These are phyloP conservation scores for Blastocystis sp. DNA, from an alignment of 352 stramenopile genomes.

Conservation along the genomic window DNA sequence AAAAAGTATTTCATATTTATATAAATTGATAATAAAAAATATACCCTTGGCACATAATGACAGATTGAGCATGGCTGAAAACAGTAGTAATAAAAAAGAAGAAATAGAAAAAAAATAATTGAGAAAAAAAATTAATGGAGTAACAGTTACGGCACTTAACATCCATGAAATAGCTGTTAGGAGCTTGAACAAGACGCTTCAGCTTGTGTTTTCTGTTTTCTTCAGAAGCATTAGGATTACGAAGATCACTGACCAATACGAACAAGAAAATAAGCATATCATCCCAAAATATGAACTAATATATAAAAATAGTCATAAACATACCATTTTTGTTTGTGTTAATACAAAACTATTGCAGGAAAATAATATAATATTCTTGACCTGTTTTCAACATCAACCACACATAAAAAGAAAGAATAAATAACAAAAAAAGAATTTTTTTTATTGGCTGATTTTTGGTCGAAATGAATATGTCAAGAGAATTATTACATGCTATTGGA, in stretches of 20 bases:
- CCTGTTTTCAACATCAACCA: too few species aligned
- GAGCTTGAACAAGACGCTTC: conserved; percentile 91
- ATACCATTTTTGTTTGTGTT: too few species aligned
- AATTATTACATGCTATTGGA: too few species aligned
- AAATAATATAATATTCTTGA: too few species aligned
- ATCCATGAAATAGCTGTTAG: conserved; percentile 98
- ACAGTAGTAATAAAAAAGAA: conserved; percentile 69
- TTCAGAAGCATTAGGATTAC: conserved; percentile 75
- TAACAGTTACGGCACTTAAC: conserved; percentile 99
- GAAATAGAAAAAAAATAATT: neutral
- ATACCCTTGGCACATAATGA: conserved; percentile 41
- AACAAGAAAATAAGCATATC: too few species aligned
- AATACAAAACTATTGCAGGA: too few species aligned
- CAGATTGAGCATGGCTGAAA: conserved; percentile 83
- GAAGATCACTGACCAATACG: conserved; percentile 70
- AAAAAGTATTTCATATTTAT: conserved; percentile 30
- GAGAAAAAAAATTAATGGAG: conserved; percentile 66
- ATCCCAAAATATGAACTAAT: too few species aligned
- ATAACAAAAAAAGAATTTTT: too few species aligned
- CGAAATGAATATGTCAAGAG: too few species aligned
- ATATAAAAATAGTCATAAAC: too few species aligned
- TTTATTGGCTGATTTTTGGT: too few species aligned
- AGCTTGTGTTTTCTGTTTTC: conserved; percentile 96
- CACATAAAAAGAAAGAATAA: too few species aligned
- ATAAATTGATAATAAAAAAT: neutral